Evolutionary conservation across 2,329 filamentous ascomycete genomes (phyloP).

Genomic region (Talaromyces sp.): DNA sequence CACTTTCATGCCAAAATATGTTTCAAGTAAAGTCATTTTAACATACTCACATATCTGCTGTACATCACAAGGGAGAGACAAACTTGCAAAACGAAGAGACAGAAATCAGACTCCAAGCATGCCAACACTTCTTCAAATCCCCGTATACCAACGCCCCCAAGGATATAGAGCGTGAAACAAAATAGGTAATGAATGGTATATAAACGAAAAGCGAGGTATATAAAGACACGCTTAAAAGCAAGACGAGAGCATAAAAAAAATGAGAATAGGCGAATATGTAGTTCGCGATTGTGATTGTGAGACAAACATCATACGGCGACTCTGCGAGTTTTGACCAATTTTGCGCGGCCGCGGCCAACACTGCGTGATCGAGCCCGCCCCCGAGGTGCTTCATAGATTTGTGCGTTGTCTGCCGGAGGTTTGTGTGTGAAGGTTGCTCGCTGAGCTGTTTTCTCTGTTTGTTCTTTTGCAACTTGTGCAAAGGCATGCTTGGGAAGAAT

Average conservation of each 20-base stretch:
- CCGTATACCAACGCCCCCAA: background rate
- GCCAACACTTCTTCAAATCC: background rate
- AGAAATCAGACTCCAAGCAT: background rate
- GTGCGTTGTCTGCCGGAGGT: background rate
- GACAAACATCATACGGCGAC: background rate
- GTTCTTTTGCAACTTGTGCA: background rate
- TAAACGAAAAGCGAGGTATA: background rate
- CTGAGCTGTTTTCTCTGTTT: background rate
- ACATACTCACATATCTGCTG: background rate
- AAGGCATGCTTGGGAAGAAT: slow-evolving; percentile 3
- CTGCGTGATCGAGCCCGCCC: slow-evolving; percentile 15
- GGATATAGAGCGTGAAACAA: background rate
- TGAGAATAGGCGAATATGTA: too few relatives aligned
- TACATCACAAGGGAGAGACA: background rate
- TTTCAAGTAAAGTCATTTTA: background rate
- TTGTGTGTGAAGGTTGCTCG: background rate
- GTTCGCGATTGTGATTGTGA: too few relatives aligned
- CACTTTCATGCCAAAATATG: too few relatives aligned
- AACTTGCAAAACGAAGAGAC: background rate
- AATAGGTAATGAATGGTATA: background rate
- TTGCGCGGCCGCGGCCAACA: background rate
- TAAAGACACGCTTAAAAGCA: background rate
- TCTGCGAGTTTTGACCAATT: slow-evolving; percentile 9
- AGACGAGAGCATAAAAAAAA: background rate
- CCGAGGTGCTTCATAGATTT: background rate